Evolutionary conservation across 495 filamentous ascomycete species (phyloP).

Genomic region (Tuber melanosporum): DNA sequence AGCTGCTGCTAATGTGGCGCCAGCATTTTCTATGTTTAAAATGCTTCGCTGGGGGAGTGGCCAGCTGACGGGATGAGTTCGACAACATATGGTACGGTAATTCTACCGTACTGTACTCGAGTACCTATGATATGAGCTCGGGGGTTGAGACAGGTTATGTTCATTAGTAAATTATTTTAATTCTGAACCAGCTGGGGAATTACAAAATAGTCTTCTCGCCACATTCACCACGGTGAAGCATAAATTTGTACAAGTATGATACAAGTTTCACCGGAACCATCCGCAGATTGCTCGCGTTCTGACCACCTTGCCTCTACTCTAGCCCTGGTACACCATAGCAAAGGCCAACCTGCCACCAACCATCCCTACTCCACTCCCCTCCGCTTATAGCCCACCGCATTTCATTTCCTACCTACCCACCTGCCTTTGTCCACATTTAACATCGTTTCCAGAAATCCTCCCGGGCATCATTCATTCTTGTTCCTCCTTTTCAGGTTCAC

Average conservation of each 20-base stretch:
- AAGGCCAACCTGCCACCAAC: conserved; percentile 26
- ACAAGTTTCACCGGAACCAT: background rate
- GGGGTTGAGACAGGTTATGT: background rate
- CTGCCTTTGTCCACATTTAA: background rate
- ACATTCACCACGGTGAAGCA: background rate
- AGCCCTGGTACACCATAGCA: background rate
- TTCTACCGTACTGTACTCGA: background rate
- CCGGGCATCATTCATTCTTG: conserved; percentile 17
- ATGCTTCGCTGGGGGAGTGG: background rate
- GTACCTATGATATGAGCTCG: background rate
- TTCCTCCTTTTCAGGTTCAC: conserved; percentile 26
- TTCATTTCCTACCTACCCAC: background rate
- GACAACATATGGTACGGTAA: background rate
- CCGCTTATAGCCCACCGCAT: background rate
- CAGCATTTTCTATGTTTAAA: background rate
- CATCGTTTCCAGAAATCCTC: conserved; percentile 3
- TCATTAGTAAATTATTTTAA: background rate
- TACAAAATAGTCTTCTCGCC: conserved; percentile 1
- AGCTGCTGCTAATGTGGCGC: background rate
- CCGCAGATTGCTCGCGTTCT: conserved; percentile 17
- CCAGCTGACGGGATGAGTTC: background rate
- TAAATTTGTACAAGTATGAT: background rate
- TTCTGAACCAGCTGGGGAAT: background rate
- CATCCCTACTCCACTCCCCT: conserved; percentile 14
- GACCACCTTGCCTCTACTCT: conserved; percentile 37